Evolutionary conservation across 495 filamentous ascomycete genomes (phyloP).

Genomic region (Penicillium herquei): DNA sequence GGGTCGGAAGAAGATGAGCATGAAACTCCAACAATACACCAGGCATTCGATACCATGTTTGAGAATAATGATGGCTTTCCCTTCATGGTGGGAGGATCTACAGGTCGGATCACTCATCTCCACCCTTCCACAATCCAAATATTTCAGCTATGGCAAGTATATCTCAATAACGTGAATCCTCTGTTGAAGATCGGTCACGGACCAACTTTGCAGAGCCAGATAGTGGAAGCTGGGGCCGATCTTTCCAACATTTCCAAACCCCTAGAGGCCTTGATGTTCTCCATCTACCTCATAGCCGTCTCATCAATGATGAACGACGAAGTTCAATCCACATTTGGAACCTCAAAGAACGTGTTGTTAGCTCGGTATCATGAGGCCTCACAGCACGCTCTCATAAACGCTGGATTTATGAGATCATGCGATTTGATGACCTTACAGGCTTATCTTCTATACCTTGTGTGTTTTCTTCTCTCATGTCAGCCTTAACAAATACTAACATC

Average conservation of each 20-base stretch:
- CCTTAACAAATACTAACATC: neutral
- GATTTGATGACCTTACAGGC: slow-evolving; percentile 69
- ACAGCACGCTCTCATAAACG: slow-evolving; percentile 66
- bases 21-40: slow-evolving; percentile 50
- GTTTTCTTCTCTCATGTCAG: neutral
- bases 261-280: slow-evolving; percentile 66
- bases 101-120: slow-evolving; percentile 41
- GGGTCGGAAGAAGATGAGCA: slow-evolving; percentile 63
- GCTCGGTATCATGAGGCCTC: slow-evolving; percentile 63
- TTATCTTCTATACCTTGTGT: slow-evolving; percentile 61
- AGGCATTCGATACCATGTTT: slow-evolving; percentile 55
- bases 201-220: slow-evolving; percentile 40
- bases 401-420: slow-evolving; percentile 62
- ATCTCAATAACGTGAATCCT: slow-evolving; percentile 47
- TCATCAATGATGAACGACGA: slow-evolving; percentile 51
- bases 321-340: slow-evolving; percentile 13
- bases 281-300: slow-evolving; percentile 68
- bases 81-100: slow-evolving; percentile 53
- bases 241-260: slow-evolving; percentile 37
- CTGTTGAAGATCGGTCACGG: slow-evolving; percentile 49
- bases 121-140: slow-evolving; percentile 27
- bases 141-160: slow-evolving; percentile 43
- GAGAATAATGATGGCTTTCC: slow-evolving; percentile 55
- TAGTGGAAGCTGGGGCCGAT: slow-evolving; percentile 25
- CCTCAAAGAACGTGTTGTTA: slow-evolving; percentile 34